A percentile compares a stretch with the other conserved stretches of the same genome.
phyloP scores from a whole-genome alignment of 2,329 filamentous ascomycete genomes.

The Trichoderma pleuroti region DNA sequence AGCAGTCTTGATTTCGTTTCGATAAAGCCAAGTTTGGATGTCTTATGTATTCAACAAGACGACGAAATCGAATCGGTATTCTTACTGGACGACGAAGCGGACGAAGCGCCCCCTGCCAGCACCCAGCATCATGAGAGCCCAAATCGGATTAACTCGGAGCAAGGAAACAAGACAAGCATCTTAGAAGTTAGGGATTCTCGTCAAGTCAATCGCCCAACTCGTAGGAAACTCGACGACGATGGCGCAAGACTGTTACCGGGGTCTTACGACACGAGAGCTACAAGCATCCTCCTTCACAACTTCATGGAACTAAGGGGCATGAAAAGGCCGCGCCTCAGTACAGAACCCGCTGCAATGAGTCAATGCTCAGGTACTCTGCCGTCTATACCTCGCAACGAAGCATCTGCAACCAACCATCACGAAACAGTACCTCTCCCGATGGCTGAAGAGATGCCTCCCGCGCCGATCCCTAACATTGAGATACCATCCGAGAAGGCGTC shows the following conservation, averaged over 20 bases:
- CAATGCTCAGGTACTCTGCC: not conserved
- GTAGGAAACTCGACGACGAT: not conserved
- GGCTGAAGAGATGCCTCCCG: not conserved
- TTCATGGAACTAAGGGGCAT: conserved; percentile 34
- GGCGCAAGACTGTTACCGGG: conserved; percentile 18
- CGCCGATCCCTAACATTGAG: conserved; percentile 21
- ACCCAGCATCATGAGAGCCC: not conserved
- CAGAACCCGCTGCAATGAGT: not conserved
- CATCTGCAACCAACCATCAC: not conserved
- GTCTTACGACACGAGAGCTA: conserved; percentile 24
- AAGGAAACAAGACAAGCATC: not conserved
- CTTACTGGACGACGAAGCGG: not conserved
- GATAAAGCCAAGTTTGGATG: not conserved
- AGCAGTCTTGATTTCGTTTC: conserved; percentile 24
- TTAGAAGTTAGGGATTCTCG: not conserved
- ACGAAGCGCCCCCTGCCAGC: not conserved
- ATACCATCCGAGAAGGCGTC: conserved; percentile 22
- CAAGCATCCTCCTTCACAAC: conserved; percentile 29
- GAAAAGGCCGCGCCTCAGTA: conserved; percentile 25
- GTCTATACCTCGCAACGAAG: not conserved
- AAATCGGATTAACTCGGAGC: not conserved
- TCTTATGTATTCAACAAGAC: conserved; percentile 23
- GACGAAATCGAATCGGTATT: conserved; percentile 25
- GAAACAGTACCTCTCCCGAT: not conserved
- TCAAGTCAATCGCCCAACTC: not conserved